Evolutionary conservation across 2,329 filamentous ascomycete genomes (phyloP).

Genomic region (Calonectria pseudoreteaudii): DNA sequence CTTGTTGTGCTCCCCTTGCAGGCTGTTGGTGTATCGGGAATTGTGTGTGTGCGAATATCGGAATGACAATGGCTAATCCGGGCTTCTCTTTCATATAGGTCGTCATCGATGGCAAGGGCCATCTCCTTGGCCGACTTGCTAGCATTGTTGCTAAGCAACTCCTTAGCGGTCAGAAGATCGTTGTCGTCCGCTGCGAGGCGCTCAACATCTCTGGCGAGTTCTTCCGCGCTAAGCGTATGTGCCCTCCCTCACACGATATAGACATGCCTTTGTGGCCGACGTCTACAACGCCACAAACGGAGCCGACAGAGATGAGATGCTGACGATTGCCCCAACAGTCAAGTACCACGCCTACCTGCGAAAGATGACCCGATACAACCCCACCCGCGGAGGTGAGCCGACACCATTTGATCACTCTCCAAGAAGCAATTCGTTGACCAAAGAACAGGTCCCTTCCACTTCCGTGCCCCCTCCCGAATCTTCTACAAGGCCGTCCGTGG

Average conservation of each 20-base stretch:
- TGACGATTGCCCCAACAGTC: constrained; percentile 75
- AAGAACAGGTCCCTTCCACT: constrained; percentile 92
- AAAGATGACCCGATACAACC: constrained; percentile 99
- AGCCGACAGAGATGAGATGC: constrained; percentile 42
- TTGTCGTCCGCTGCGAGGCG: constrained; percentile 97
- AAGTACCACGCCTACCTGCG: constrained; percentile 99
- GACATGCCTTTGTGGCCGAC: constrained; percentile 32
- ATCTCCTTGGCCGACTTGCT: constrained; percentile 98
- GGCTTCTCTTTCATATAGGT: constrained; percentile 66
- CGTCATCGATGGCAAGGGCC: constrained; percentile 99
- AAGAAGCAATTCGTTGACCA: constrained; percentile 50
- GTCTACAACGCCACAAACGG: constrained; percentile 28
- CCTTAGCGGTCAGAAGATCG: constrained; percentile 99
- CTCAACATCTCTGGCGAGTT: constrained; percentile 99
- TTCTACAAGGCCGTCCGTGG: constrained; percentile 99
- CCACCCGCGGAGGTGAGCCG: constrained; percentile 91
- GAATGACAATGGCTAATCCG: constrained; percentile 38
- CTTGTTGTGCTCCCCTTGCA: constrained; percentile 21
- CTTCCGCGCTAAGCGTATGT: constrained; percentile 99
- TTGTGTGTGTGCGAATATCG: constrained; percentile 29
- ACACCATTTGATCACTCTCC: constrained; percentile 22
- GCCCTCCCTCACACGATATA: constrained; percentile 29
- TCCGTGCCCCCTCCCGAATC: constrained; percentile 98
- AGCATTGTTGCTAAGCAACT: constrained; percentile 99
- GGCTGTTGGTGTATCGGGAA: constrained; percentile 21